These are phyloP conservation scores for Pseudodiploospora longispora DNA, from an alignment of 2,329 filamentous ascomycete species.

Conservation along the genomic window DNA sequence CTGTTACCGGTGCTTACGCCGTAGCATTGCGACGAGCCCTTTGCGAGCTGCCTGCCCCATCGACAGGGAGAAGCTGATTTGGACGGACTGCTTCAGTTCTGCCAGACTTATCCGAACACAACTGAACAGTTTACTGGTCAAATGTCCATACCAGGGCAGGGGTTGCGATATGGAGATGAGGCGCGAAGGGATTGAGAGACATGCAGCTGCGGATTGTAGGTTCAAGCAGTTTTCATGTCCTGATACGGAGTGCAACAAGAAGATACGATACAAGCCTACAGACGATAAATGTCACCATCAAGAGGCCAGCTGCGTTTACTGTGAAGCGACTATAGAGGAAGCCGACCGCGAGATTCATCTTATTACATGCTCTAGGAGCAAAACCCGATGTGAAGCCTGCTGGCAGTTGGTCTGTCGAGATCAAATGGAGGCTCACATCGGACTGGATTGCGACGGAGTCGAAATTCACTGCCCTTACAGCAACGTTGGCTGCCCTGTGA, in stretches of 20 bases:
- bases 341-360: constrained; percentile 30
- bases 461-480: constrained; percentile 40
- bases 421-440: constrained; percentile 38
- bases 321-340: constrained; percentile 39
- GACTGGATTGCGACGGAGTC: constrained; percentile 41
- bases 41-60: constrained; percentile 45
- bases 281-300: constrained; percentile 49
- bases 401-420: constrained; percentile 34
- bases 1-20: constrained; percentile 48
- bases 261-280: constrained; percentile 41
- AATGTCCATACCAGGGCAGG: constrained; percentile 44
- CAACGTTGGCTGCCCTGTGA: constrained; percentile 28
- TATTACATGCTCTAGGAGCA: constrained; percentile 36
- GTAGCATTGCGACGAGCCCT: constrained; percentile 31
- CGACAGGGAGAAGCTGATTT: constrained; percentile 40
- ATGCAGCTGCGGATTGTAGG: constrained; percentile 48
- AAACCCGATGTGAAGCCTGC: constrained; percentile 43
- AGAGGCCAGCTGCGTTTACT: constrained; percentile 44
- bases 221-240: constrained; percentile 50
- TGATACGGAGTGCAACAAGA: constrained; percentile 41
- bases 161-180: constrained; percentile 45
- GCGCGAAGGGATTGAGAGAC: constrained; percentile 46
- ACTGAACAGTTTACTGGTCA: constrained; percentile 50
- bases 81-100: constrained; percentile 32
- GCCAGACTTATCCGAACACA: constrained; percentile 48